Conservation (phyloP, 2,329 filamentous ascomycete species). For the Xylaria sp. region DNA sequence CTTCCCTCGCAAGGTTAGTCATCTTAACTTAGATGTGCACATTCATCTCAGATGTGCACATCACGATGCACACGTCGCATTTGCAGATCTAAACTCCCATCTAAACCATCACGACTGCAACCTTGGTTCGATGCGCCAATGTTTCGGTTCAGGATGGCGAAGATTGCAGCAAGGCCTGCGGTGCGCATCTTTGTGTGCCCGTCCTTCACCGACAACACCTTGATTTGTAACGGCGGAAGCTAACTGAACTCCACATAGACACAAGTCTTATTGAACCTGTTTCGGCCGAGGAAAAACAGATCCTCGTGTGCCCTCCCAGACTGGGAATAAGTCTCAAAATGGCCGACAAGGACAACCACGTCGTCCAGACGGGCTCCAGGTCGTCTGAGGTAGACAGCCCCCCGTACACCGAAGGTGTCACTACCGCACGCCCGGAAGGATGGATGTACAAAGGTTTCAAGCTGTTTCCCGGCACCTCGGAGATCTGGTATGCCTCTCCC, state of each 20-base stretch:
- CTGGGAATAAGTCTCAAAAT: slow-evolving; percentile 29
- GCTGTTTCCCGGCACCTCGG: slow-evolving; percentile 62
- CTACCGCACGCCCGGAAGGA: slow-evolving; percentile 56
- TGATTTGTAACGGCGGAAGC: neutral
- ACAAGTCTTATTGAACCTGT: slow-evolving; percentile 8
- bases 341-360: slow-evolving; percentile 33
- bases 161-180: neutral
- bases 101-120: neutral
- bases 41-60: slow-evolving; percentile 3
- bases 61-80: neutral
- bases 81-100: neutral
- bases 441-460: slow-evolving; percentile 76
- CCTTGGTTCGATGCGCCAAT: slow-evolving; percentile 5
- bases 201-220: neutral
- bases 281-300: neutral
- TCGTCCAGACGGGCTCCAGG: slow-evolving; percentile 22
- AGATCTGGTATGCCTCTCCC: slow-evolving; percentile 78
- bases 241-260: slow-evolving; percentile 19
- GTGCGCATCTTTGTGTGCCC: neutral
- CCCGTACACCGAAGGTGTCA: slow-evolving; percentile 40
- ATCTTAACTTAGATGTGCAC: slow-evolving; percentile 1
- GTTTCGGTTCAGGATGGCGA: neutral
- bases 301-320: slow-evolving; percentile 8
- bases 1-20: slow-evolving; percentile 35
- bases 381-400: slow-evolving; percentile 29